phyloP scores from a whole-genome alignment of 2,329 filamentous ascomycete genomes.

The Teratosphaeriaceae sp. region DNA sequence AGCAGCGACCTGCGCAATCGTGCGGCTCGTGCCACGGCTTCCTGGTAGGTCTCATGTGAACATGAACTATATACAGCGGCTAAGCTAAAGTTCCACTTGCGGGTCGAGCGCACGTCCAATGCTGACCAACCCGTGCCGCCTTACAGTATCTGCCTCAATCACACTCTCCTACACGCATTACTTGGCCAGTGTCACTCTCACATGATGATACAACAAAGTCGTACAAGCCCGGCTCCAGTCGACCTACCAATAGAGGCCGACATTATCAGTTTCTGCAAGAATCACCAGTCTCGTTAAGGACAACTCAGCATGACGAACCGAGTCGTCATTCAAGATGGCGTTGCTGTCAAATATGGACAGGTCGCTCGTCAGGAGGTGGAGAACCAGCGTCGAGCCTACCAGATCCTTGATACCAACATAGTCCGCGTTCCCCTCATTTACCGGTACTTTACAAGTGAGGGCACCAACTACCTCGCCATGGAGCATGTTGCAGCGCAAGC shows the following conservation, averaged over 20 bases:
- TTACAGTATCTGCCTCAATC: constrained; percentile 1
- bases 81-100: background rate
- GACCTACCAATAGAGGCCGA: background rate
- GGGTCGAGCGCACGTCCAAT: background rate
- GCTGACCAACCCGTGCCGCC: background rate
- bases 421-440: constrained; percentile 1
- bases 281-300: background rate
- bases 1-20: too few species aligned
- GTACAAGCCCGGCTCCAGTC: background rate
- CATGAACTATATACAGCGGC: too few species aligned
- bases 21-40: too few species aligned
- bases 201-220: background rate
- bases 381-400: background rate
- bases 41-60: too few species aligned
- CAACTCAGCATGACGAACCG: background rate
- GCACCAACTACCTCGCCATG: constrained; percentile 4
- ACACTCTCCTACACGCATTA: background rate
- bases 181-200: background rate
- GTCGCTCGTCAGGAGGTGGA: constrained; percentile 1
- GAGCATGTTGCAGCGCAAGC: background rate
- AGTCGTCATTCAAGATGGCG: background rate
- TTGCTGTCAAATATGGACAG: constrained; percentile 1
- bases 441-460: background rate
- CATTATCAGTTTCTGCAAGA: constrained; percentile 1
- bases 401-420: constrained; percentile 1